Evolutionary conservation across 208 protist species (phyloP).

Genomic region (Leishmania tarentolae): DNA sequence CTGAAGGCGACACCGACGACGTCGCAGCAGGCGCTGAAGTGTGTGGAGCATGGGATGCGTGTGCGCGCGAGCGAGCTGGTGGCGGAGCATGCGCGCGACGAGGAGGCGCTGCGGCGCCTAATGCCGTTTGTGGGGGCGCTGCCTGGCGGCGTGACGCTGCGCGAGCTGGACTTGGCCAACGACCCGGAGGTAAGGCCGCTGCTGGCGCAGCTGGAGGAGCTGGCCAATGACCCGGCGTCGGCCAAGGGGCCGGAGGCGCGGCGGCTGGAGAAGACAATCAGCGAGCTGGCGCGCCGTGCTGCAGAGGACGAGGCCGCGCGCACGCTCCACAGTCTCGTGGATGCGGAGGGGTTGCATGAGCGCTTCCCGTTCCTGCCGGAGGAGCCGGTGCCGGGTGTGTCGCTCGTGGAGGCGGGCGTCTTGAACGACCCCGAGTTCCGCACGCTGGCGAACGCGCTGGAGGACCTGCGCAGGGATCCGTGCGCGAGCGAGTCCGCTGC

Average conservation of each 20-base stretch:
- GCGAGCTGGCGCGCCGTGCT: constrained; percentile 29
- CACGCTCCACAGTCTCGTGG: constrained; percentile 17
- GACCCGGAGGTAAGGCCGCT: constrained; percentile 32
- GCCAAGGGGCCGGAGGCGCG: constrained; percentile 30
- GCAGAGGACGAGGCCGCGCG: constrained; percentile 43
- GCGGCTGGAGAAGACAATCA: constrained; percentile 48
- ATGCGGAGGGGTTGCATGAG: constrained; percentile 35
- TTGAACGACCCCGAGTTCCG: constrained; percentile 50
- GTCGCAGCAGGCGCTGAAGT: constrained; percentile 5
- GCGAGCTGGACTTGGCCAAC: constrained; percentile 31
- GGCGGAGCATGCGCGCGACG: constrained; percentile 19
- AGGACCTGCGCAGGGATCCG: constrained; percentile 26
- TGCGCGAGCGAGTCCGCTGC: too few relatives aligned
- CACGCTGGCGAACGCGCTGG: constrained; percentile 34
- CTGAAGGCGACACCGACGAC: not conserved
- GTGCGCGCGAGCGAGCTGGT: constrained; percentile 27
- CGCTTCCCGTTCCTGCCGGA: constrained; percentile 45
- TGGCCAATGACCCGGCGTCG: constrained; percentile 30
- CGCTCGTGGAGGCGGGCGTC: constrained; percentile 39
- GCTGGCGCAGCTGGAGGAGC: constrained; percentile 33
- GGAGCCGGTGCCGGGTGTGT: constrained; percentile 39
- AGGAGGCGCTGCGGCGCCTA: constrained; percentile 23
- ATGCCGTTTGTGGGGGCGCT: constrained; percentile 37
- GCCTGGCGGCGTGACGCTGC: constrained; percentile 32
- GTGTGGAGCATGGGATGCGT: constrained; percentile 29